phyloP scores from a whole-genome alignment of 129 eudicot genomes.

The Tagetes erecta region DNA sequence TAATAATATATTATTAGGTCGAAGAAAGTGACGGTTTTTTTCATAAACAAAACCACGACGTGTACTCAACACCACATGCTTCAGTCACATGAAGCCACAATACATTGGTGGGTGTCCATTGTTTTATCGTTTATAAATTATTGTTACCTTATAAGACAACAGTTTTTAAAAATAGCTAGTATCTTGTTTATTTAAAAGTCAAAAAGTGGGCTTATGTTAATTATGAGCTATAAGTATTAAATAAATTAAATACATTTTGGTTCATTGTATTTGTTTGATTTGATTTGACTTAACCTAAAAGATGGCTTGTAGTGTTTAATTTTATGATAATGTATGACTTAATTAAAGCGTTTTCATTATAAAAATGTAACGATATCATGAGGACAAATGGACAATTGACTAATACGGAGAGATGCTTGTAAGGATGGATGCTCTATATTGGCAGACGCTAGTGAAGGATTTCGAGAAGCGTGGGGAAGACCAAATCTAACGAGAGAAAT shows the following conservation, averaged over 20 bases:
- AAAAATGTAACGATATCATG: no score
- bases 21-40: conserved; percentile 12
- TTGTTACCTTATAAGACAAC: conserved; percentile 24
- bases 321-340: no score
- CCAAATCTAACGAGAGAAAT: no score
- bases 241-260: neutral
- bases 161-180: neutral
- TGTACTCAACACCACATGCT: conserved; percentile 15
- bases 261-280: conserved; percentile 2
- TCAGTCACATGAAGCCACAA: conserved; percentile 10
- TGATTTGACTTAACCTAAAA: neutral
- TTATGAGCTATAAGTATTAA: neutral
- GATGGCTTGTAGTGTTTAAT: neutral
- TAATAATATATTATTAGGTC: conserved; percentile 24
- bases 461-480: no score
- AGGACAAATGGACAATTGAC: no score
- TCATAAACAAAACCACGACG: conserved; percentile 18
- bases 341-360: no score
- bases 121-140: neutral
- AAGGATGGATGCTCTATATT: no score
- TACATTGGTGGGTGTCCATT: neutral
- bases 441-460: no score
- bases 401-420: no score
- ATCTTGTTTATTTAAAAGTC: neutral
- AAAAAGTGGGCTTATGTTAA: neutral